These are phyloP conservation scores for Podaxis sp. DNA, from an alignment of 768 basidiomycete genomes.

Conservation along the genomic window DNA sequence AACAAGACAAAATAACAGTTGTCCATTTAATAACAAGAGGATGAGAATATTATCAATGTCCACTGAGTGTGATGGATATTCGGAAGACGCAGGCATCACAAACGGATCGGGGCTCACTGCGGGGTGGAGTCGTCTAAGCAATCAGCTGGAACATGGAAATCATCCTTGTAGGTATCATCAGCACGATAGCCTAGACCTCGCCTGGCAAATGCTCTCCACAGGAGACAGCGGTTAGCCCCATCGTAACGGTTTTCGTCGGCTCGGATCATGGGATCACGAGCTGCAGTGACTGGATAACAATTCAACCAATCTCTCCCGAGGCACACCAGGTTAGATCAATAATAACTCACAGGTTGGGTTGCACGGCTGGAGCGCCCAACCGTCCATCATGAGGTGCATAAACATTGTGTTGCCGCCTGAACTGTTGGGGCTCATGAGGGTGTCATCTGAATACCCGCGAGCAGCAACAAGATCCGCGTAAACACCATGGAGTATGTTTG, in stretches of 20 bases:
- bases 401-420: constrained; percentile 3
- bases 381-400: constrained; percentile 2
- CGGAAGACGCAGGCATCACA: too few species aligned
- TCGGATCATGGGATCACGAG: constrained; percentile 45
- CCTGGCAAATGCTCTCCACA: constrained; percentile 44
- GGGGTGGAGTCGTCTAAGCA: constrained; percentile 16
- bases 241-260: constrained; percentile 43
- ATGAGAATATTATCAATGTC: too few species aligned
- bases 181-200: constrained; percentile 39
- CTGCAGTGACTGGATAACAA: constrained; percentile 27
- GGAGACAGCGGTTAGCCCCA: constrained; percentile 37
- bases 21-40: too few species aligned
- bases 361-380: neutral
- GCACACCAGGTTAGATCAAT: too few species aligned
- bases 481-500: neutral
- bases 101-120: neutral
- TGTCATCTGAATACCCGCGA: neutral
- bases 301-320: neutral
- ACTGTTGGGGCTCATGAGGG: neutral
- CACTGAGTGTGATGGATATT: too few species aligned
- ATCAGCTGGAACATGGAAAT: constrained; percentile 22
- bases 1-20: too few species aligned
- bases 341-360: constrained; percentile 5
- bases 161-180: constrained; percentile 16
- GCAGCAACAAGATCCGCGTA: neutral